A percentile compares a stretch with the other conserved stretches of the same genome.
phyloP scores from a whole-genome alignment of 2,329 filamentous ascomycete species.

The Colletotrichum eleusines region DNA sequence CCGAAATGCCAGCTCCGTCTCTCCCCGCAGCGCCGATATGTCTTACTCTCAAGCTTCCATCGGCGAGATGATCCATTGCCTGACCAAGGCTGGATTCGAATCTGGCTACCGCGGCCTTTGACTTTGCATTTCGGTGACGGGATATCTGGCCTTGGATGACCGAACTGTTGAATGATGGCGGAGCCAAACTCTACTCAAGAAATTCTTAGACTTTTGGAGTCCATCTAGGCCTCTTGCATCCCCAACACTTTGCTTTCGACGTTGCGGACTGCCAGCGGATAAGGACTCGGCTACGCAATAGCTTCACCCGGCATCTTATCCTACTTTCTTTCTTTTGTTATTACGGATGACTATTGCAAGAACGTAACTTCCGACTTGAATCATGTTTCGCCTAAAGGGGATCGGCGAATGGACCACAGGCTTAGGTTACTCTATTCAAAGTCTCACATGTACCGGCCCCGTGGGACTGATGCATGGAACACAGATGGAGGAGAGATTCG shows the following conservation, averaged over 20 bases:
- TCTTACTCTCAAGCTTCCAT: constrained; percentile 22
- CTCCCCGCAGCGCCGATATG: background rate
- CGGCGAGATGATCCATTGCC: constrained; percentile 18
- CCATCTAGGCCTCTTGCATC: background rate
- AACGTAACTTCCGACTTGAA: background rate
- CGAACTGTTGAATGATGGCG: background rate
- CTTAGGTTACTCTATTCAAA: background rate
- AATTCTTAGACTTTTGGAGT: background rate
- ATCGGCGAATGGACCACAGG: background rate
- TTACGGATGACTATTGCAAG: background rate
- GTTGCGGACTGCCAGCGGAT: background rate
- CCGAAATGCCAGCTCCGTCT: background rate
- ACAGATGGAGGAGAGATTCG: background rate
- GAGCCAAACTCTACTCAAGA: background rate
- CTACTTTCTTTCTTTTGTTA: background rate
- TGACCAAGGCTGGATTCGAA: constrained; percentile 6
- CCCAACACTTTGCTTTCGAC: background rate
- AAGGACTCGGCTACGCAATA: background rate
- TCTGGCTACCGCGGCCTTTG: constrained; percentile 8
- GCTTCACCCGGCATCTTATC: background rate
- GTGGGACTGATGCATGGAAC: background rate
- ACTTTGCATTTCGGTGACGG: background rate
- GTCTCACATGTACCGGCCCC: too few relatives aligned
- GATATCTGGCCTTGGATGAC: background rate
- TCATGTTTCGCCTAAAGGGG: background rate